Conservation (phyloP, 116 monocot genomes). For the Trichopus zeylanicus region DNA sequence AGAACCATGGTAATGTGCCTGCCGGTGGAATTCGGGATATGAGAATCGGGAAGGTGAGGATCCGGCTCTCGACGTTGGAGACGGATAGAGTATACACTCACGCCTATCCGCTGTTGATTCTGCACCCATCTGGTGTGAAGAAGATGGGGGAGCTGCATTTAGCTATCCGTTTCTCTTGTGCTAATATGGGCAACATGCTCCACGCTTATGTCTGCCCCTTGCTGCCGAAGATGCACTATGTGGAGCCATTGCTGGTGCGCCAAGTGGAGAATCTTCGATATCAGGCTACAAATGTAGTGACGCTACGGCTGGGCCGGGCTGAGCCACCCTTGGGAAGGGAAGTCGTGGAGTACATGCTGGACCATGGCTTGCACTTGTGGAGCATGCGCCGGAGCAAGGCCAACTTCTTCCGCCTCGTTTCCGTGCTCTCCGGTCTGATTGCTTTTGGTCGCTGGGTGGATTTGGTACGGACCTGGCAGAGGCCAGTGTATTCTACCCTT, state of each 20-base stretch:
- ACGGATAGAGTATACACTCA: slow-evolving; percentile 61
- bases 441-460: slow-evolving; percentile 38
- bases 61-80: slow-evolving; percentile 60
- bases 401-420: slow-evolving; percentile 77
- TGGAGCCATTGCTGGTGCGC: slow-evolving; percentile 41
- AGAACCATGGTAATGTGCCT: background rate
- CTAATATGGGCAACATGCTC: slow-evolving; percentile 39
- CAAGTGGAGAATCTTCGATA: slow-evolving; percentile 61
- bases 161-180: slow-evolving; percentile 59
- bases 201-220: slow-evolving; percentile 48
- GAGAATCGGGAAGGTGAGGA: slow-evolving; percentile 58
- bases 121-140: slow-evolving; percentile 61
- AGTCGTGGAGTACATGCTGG: slow-evolving; percentile 81
- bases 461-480: slow-evolving; percentile 45
- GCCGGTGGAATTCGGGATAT: slow-evolving; percentile 18
- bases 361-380: slow-evolving; percentile 53
- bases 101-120: slow-evolving; percentile 53
- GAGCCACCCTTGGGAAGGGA: slow-evolving; percentile 70
- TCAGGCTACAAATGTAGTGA: slow-evolving; percentile 56
- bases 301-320: slow-evolving; percentile 42
- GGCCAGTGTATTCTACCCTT: slow-evolving; percentile 30
- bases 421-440: slow-evolving; percentile 35
- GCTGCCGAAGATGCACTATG: slow-evolving; percentile 79
- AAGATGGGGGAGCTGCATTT: slow-evolving; percentile 89
- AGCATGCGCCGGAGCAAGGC: slow-evolving; percentile 86